Base-by-base conservation (phyloP, 2,329 filamentous ascomycete species). In the Aureobasidium sp. region DNA sequence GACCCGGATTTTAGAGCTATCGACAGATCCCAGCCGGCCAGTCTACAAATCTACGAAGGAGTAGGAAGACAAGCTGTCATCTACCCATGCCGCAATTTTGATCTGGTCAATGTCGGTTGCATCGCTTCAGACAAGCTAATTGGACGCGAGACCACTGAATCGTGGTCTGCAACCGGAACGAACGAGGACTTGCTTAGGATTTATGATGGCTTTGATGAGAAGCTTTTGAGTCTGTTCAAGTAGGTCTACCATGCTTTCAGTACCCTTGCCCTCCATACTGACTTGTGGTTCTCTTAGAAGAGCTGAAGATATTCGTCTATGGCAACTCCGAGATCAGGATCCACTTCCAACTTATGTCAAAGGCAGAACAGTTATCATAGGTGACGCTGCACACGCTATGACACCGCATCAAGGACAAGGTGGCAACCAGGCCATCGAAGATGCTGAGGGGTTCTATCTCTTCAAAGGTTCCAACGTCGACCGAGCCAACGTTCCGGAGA, bases 271-370 rank as follows among this genome's bases (percentile, higher is more conserved):
- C 22, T 25, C 22, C 22, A 25, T 15, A 5, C 44, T 20, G 44
- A 29, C 64, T 66, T 25, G 22, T 25, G 22, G 22, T 25, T 25
- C 22, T 25, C 22, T 25, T 25, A 25, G 22, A 25, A 25, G 22
- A 3, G 71, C 71, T 1, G 63, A 70, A 8, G 69, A 74, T 53
- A 70, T 79, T 2, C 74, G 72, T 0, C 66, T 80, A 0, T 80
- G 78, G 77, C 77, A 79, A 62, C 67, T 79, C 1, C 74, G 76
- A 31, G 78, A 80, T 63, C 63, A 76, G 29, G 76, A 79, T 56
- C 74, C 76, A 0, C 58, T 79, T n/a, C 61, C 66, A 2, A 73
- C 65, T 5, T 77, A 73, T 73, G 70, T 57, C 12, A 70, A 70
- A 34, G 67, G 65, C 7, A 64, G 68, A 1, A 67, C 44, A 17